Evolutionary conservation across 768 basidiomycete species (phyloP).

Genomic region (Lyophyllum atratum): DNA sequence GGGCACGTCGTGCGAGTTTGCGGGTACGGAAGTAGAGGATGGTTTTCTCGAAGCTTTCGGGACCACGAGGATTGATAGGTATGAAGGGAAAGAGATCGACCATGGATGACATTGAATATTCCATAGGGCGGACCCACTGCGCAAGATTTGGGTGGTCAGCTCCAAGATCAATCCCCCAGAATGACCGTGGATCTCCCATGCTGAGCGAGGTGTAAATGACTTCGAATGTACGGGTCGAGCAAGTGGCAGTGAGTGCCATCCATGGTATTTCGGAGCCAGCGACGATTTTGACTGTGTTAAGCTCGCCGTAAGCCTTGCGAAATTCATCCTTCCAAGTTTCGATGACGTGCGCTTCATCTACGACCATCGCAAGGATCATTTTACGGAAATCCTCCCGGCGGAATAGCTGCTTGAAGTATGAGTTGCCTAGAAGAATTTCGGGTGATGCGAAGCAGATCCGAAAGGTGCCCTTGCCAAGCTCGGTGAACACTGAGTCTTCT

Average conservation of each 20-base stretch:
- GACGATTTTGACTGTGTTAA: slow-evolving; percentile 20
- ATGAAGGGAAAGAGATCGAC: slow-evolving; percentile 9
- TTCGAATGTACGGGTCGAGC: slow-evolving; percentile 24
- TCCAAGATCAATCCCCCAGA: slow-evolving; percentile 34
- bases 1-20: not conserved
- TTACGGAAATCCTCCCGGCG: slow-evolving; percentile 25
- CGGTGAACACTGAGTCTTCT: slow-evolving; percentile 1
- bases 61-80: not conserved
- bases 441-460: slow-evolving; percentile 16
- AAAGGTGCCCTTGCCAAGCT: slow-evolving; percentile 6
- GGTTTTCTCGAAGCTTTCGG: not conserved
- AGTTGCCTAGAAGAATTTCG: slow-evolving; percentile 10
- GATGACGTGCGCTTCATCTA: slow-evolving; percentile 36
- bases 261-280: slow-evolving; percentile 29
- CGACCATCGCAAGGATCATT: slow-evolving; percentile 22
- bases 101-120: slow-evolving; percentile 8
- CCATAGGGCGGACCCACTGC: slow-evolving; percentile 10
- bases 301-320: slow-evolving; percentile 23
- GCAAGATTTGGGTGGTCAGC: slow-evolving; percentile 25
- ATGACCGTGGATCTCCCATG: slow-evolving; percentile 27
- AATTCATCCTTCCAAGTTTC: slow-evolving; percentile 34
- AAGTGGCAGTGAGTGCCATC: slow-evolving; percentile 29
- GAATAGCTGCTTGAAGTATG: slow-evolving; percentile 23
- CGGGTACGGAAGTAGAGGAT: slow-evolving; percentile 1
- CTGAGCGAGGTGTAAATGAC: slow-evolving; percentile 24